Percentiles rank a stretch among this genome's conserved stretches.
phyloP scores from a whole-genome alignment of 1,284 basidiomycete genomes.

The Anthracocystis walkeri region DNA sequence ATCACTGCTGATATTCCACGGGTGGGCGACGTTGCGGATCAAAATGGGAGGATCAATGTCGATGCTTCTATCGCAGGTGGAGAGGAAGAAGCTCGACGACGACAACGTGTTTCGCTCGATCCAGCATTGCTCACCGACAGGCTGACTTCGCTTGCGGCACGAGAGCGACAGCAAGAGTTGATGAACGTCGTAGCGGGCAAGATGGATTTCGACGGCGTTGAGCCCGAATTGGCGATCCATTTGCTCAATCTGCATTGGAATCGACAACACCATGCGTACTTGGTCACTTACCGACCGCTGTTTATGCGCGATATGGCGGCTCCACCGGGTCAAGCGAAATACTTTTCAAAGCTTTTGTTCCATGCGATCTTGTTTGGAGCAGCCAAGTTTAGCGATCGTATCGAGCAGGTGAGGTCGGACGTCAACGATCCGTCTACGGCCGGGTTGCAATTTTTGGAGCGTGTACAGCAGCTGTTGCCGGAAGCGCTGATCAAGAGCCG shows the following conservation, averaged over 20 bases:
- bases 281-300: constrained; percentile 63
- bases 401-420: constrained; percentile 56
- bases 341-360: constrained; percentile 64
- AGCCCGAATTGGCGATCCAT: constrained; percentile 62
- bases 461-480: constrained; percentile 61
- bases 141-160: constrained; percentile 48
- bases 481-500: constrained; percentile 59
- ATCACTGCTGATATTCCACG: not conserved
- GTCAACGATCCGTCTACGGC: constrained; percentile 50
- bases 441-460: constrained; percentile 58
- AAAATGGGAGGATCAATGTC: not conserved
- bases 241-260: constrained; percentile 67
- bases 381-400: constrained; percentile 63
- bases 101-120: constrained; percentile 5
- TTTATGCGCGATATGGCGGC: constrained; percentile 66
- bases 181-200: constrained; percentile 62
- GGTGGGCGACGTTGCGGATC: not conserved
- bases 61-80: not conserved
- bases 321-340: constrained; percentile 42
- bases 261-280: constrained; percentile 66
- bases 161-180: constrained; percentile 59
- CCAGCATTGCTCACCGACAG: constrained; percentile 31
- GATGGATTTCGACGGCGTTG: constrained; percentile 65
- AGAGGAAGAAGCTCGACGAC: not conserved
- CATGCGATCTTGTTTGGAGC: constrained; percentile 66